Evolutionary conservation across 2,329 filamentous ascomycete genomes (phyloP), one percentile per base, ranked within the genome.

Genomic region (Epichloe typhina): DNA sequence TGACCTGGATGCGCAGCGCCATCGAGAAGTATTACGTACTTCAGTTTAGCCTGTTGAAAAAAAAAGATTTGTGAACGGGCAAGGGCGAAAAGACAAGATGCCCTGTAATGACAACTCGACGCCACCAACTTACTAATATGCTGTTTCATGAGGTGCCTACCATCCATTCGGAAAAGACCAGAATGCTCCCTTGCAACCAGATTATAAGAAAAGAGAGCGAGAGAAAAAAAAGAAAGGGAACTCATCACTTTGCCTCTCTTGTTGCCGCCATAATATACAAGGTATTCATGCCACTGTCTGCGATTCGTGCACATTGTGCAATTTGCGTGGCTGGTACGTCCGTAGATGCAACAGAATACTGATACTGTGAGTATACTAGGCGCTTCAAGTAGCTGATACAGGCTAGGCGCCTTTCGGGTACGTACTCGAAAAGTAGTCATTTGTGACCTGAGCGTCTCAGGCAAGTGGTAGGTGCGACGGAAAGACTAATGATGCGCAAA

Each of bases 271-370:
- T 3, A 26, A 26, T 7, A 26, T 1, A n/a, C 4, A 31, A 31
- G 31, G 31, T 31, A 11, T 31, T 31, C 31, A 31, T 31, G n/a
- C 43, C 17, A 42, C 43, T 37, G 41, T 17, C 46, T 42, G 44
- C 53, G 53, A 54, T 46, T 54, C 50, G 52, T 54, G 53, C 36
- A 47, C 46, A 39, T 39, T 12, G 46, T 44, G 52, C 23, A 45
- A 50, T 49, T 52, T 31, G 50, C 52, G 38, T 37, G 52, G 47
- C 19, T 40, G 43, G 43, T 17, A 19, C 19, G 19, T 19, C 19
- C 19, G 19, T 19, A 40, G 26, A 43, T 33, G 19, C 11, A 31
- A 31, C 23, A 37, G 36, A 6, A 6, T n/a, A 11, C 23, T 33
- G 42, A 17, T 46, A 52, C 50, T 12, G 36, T 19, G 3, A n/a